Evolutionary conservation across 1,284 basidiomycete species (phyloP).

Genomic region (Sanghuangporus baumii): DNA sequence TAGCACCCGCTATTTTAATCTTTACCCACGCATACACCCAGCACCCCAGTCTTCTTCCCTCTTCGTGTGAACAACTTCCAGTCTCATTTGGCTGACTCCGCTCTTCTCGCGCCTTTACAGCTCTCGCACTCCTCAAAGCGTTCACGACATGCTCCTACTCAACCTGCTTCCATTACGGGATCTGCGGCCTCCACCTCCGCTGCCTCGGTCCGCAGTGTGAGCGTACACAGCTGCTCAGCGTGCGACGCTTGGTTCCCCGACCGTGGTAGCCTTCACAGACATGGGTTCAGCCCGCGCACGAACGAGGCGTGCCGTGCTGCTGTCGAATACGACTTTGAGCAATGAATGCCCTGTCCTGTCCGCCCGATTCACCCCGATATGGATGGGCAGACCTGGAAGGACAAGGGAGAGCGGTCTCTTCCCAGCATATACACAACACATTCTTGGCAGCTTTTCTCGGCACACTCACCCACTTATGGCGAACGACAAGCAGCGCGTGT

Average conservation of each 20-base stretch:
- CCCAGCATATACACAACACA: not conserved
- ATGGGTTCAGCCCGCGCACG: constrained; percentile 44
- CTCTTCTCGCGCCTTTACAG: constrained; percentile 6
- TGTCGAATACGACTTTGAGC: constrained; percentile 67
- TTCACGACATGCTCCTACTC: constrained; percentile 3
- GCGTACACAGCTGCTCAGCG: constrained; percentile 51
- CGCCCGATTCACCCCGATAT: not conserved
- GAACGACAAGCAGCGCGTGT: not conserved
- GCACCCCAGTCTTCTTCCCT: not conserved
- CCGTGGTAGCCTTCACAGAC: constrained; percentile 48
- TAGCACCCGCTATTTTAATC: not conserved
- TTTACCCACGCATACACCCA: not conserved
- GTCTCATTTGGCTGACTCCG: constrained; percentile 3
- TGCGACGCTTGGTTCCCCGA: constrained; percentile 63
- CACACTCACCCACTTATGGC: not conserved
- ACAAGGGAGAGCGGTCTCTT: not conserved
- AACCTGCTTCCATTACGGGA: not conserved
- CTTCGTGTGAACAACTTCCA: not conserved
- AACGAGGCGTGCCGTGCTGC: constrained; percentile 66
- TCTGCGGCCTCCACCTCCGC: constrained; percentile 1
- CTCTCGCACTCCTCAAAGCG: constrained; percentile 18
- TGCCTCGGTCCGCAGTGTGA: constrained; percentile 19
- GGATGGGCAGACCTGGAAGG: not conserved
- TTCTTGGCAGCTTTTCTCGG: not conserved
- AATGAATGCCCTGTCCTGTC: constrained; percentile 18